Evolutionary conservation across 2,329 filamentous ascomycete species (phyloP).

Genomic region (Fusarium tanahbumbuense): DNA sequence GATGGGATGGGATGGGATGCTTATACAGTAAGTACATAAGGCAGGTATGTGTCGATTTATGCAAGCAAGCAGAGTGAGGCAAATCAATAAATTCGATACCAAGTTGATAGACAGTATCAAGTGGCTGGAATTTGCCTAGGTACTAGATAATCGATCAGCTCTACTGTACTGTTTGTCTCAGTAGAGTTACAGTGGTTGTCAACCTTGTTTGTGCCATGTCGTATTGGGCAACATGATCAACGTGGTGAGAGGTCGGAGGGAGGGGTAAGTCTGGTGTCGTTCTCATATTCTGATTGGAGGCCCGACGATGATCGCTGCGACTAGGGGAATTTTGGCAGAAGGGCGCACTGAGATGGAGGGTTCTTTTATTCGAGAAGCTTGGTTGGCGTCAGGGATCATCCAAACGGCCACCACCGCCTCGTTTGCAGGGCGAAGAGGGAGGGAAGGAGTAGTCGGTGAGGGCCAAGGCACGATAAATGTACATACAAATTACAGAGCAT

Average conservation of each 20-base stretch:
- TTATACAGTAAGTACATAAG: background rate
- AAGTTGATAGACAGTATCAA: background rate
- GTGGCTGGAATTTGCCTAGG: background rate
- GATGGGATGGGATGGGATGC: background rate
- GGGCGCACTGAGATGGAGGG: conserved; percentile 20
- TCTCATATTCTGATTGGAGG: conserved; percentile 12
- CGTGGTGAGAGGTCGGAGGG: conserved; percentile 15
- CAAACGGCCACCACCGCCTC: conserved; percentile 12
- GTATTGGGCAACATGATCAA: conserved; percentile 35
- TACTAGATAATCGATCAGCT: background rate
- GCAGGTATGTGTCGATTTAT: background rate
- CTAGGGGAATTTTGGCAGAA: conserved; percentile 34
- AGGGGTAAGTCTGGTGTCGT: conserved; percentile 5
- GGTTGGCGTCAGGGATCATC: conserved; percentile 25
- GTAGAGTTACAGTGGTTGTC: background rate
- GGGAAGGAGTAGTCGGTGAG: conserved; percentile 28
- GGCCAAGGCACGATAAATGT: conserved; percentile 10
- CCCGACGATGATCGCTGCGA: conserved; percentile 26
- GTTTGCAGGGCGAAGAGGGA: conserved; percentile 26
- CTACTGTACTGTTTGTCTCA: background rate
- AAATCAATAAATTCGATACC: background rate
- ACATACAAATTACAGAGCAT: background rate
- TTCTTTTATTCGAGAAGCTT: conserved; percentile 43
- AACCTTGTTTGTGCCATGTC: conserved; percentile 12
- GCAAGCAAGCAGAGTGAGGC: background rate